phyloP scores from a whole-genome alignment of 2,329 filamentous ascomycete species.

The Verticillium longisporum region DNA sequence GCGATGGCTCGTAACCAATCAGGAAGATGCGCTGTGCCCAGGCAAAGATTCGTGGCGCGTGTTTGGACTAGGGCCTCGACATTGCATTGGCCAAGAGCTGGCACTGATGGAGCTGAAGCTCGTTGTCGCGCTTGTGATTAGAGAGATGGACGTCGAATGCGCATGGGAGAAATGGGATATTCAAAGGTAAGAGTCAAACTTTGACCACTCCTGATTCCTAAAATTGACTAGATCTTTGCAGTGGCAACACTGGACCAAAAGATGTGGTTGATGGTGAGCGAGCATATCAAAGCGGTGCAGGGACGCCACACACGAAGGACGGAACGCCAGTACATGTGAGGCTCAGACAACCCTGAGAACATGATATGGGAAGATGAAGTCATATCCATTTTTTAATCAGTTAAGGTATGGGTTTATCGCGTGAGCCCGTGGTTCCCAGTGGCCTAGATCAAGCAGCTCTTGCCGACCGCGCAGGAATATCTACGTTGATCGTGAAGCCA shows the following conservation, averaged over 20 bases:
- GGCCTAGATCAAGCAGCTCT: neutral
- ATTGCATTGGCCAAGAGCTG: slow-evolving; percentile 51
- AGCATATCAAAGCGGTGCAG: neutral
- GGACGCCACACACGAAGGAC: neutral
- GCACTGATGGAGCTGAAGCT: slow-evolving; percentile 45
- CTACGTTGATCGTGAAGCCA: neutral
- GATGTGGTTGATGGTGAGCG: neutral
- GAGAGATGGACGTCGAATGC: slow-evolving; percentile 33
- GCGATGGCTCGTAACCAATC: slow-evolving; percentile 29
- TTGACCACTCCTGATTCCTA: no score
- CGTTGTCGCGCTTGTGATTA: slow-evolving; percentile 38
- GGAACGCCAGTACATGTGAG: neutral
- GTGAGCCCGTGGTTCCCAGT: neutral
- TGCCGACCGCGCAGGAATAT: neutral
- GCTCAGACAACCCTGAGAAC: neutral
- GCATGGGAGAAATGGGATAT: neutral
- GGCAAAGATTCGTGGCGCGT: slow-evolving; percentile 24
- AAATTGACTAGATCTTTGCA: neutral
- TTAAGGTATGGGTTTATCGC: no score
- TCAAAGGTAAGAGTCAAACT: neutral
- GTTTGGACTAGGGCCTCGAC: slow-evolving; percentile 44
- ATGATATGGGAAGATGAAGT: neutral
- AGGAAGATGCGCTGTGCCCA: slow-evolving; percentile 45
- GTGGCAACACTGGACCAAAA: neutral
- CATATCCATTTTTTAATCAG: no score